phyloP scores from a whole-genome alignment of 257 asterid genomes.

The Capsicum chinense region DNA sequence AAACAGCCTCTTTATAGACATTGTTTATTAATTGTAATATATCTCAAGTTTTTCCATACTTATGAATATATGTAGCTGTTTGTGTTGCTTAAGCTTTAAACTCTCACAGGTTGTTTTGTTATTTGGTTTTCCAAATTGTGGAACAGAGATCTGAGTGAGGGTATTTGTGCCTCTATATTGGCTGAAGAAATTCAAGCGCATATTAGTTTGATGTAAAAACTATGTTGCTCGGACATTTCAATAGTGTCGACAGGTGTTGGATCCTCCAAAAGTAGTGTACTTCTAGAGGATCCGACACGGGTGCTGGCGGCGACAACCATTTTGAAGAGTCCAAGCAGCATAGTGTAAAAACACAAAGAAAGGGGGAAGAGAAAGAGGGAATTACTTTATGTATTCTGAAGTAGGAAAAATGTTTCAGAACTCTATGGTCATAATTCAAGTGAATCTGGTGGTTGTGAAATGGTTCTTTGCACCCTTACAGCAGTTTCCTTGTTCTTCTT shows the following conservation, averaged over 20 bases:
- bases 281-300: not conserved
- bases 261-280: not conserved
- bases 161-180: not conserved
- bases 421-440: slow-evolving; percentile 9
- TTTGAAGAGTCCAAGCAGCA: not conserved
- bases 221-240: not conserved
- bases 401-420: not conserved
- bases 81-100: not conserved
- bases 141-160: not conserved
- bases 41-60: not conserved
- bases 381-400: not conserved
- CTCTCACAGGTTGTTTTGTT: not conserved
- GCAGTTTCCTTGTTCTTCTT: not conserved
- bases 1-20: not conserved
- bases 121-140: not conserved
- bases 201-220: not conserved
- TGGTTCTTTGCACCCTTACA: slow-evolving; percentile 5
- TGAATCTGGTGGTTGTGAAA: not conserved
- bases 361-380: not conserved
- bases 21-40: not conserved
- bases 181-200: not conserved
- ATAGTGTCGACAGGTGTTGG: not conserved
- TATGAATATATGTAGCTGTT: not conserved
- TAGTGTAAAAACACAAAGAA: not conserved
- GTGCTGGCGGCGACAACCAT: not conserved